Base-by-base conservation (phyloP, 2,329 filamentous ascomycete genomes). In the Dothidotthia symphoricarpi region DNA sequence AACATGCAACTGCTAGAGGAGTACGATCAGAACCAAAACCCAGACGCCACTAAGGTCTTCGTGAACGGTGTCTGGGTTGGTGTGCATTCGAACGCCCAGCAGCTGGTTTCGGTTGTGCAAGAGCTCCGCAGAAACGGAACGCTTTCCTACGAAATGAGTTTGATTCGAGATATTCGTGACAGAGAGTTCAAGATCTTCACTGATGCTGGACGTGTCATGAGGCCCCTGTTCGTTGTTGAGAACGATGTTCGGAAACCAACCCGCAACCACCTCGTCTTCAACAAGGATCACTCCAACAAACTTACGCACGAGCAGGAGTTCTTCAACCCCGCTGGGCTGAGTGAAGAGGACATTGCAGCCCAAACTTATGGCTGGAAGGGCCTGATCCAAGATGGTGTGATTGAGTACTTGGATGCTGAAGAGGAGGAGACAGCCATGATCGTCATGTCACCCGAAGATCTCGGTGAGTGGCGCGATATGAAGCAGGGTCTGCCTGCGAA, bases 381-480 rank as follows among this genome's bases (percentile, higher is more conserved):
- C 13, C 75, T 98, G 27, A 82, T 95, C 28, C 80, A 84, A 41
- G 80, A 81, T 10, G 93, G 91, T 68, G 88, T 89, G 3, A 86
- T 98, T 25, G 93, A 98, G 64, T 97, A 96, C 60, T 80, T 98
- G 9, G 93, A 98, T 66, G 93, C 93, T 0, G 94, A 98, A 63
- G 94, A 98, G 73, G 93, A 98, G 65, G 94, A 98, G 68, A 95
- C 89, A 0, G 85, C 93, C 26, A 98, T 98, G 93, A 98, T 98
- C 61, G 88, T 90, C 67, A 98, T 98, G 91, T 94, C 89, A 0
- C 93, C 93, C 0, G 91, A 97, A 64, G 93, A 97, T 61, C 74
- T 98, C 25, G 89, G 95, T 44, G 73, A 74, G 39, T 72, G 73
- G 56, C 66, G 64, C 34, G 58, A 62, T 15, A 59, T 72, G 44